These are phyloP conservation scores for Lactarius tabidus DNA, from an alignment of 768 basidiomycete species.

Conservation along the genomic window DNA sequence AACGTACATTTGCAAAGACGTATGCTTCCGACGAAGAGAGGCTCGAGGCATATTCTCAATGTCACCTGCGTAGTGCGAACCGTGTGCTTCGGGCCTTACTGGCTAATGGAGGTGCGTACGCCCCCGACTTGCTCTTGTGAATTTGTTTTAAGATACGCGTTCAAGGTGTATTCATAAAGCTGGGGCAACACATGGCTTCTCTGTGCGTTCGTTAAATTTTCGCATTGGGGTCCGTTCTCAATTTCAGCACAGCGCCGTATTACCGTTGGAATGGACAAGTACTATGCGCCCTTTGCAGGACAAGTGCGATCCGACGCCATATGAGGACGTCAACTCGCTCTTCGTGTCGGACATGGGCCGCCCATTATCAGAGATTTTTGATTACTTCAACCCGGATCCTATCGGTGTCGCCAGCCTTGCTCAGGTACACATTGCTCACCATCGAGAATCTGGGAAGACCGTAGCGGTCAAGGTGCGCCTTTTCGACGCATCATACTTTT, in stretches of 20 bases:
- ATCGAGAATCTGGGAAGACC: conserved; percentile 61
- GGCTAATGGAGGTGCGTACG: conserved; percentile 72
- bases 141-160: conserved; percentile 13
- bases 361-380: conserved; percentile 70
- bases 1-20: conserved; percentile 52
- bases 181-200: conserved; percentile 86
- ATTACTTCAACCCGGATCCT: conserved; percentile 79
- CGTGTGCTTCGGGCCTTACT: conserved; percentile 80
- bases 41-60: conserved; percentile 59
- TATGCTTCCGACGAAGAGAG: conserved; percentile 51
- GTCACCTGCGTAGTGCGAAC: conserved; percentile 79
- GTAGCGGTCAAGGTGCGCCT: conserved; percentile 80
- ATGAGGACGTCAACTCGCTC: conserved; percentile 69
- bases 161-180: conserved; percentile 77
- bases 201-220: conserved; percentile 37
- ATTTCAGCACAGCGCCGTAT: conserved; percentile 39
- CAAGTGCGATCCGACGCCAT: conserved; percentile 85
- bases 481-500: neutral
- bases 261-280: conserved; percentile 61
- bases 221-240: conserved; percentile 27
- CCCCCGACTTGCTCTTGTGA: conserved; percentile 1
- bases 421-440: conserved; percentile 85
- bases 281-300: conserved; percentile 74
- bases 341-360: conserved; percentile 76
- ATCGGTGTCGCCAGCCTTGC: conserved; percentile 96